A percentile compares a stretch with the other conserved stretches of the same genome.
phyloP scores from a whole-genome alignment of 768 basidiomycete genomes.

The Tulasnella calospora region DNA sequence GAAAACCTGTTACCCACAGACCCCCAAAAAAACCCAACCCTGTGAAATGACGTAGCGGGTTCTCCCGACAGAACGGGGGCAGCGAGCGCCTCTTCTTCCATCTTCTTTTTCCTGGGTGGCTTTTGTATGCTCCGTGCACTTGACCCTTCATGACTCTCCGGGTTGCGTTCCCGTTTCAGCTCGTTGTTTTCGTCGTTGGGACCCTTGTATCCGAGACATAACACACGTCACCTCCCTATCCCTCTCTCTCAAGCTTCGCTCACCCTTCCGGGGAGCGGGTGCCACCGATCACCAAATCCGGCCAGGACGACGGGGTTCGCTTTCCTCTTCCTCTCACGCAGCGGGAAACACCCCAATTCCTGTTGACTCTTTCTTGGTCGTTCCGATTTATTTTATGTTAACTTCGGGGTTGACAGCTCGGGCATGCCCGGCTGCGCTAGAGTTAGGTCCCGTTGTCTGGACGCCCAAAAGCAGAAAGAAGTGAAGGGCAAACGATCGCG shows the following conservation, averaged over 20 bases:
- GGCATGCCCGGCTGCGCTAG: background rate
- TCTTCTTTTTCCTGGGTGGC: background rate
- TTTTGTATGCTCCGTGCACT: background rate
- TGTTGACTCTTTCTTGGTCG: too few species aligned
- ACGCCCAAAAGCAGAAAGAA: background rate
- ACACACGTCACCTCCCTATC: background rate
- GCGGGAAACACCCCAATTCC: background rate
- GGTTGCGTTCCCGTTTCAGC: background rate
- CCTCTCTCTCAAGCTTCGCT: background rate
- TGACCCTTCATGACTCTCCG: background rate
- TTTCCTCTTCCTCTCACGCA: background rate
- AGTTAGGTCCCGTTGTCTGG: background rate
- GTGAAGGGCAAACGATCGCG: too few species aligned
- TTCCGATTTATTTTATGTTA: too few species aligned
- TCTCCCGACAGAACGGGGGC: background rate
- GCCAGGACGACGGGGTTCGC: background rate
- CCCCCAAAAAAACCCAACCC: background rate
- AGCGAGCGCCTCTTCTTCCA: background rate
- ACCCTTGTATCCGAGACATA: background rate
- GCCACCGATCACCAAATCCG: background rate
- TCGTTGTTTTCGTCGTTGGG: background rate
- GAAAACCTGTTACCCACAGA: constrained; percentile 1
- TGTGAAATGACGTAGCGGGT: constrained; percentile 4
- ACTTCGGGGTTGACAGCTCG: too few species aligned
- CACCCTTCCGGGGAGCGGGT: background rate